A percentile compares a stretch with the other conserved stretches of the same genome.
Conservation (phyloP, 1,284 basidiomycete genomes). For the Puccinia triticina region DNA sequence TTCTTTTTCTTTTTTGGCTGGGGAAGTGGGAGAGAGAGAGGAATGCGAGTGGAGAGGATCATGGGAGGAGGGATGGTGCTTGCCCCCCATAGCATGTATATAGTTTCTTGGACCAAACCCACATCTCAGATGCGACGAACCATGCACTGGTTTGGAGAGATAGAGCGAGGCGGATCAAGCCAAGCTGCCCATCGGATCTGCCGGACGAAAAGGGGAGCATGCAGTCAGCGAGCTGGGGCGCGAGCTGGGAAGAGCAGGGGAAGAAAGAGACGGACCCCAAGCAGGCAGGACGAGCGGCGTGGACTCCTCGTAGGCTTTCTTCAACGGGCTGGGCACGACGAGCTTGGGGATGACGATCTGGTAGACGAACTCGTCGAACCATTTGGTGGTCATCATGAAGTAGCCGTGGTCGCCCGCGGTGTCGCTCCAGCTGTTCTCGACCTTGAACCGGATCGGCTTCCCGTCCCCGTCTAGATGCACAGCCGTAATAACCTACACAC, state of each 20-base stretch:
- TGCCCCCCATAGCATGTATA: too few relatives aligned
- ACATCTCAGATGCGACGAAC: too few relatives aligned
- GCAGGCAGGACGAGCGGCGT: slow-evolving; percentile 72
- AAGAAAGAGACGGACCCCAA: slow-evolving; percentile 64
- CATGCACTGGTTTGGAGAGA: background rate
- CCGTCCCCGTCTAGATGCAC: slow-evolving; percentile 81
- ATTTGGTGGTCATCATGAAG: slow-evolving; percentile 73
- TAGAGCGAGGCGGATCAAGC: slow-evolving; percentile 52
- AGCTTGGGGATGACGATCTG: slow-evolving; percentile 80
- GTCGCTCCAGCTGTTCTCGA: slow-evolving; percentile 95
- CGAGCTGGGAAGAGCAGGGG: background rate
- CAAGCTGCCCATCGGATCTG: slow-evolving; percentile 76
- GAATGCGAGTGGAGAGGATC: too few relatives aligned
- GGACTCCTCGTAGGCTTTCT: slow-evolving; percentile 74
- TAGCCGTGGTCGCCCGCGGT: slow-evolving; percentile 79
- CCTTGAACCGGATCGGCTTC: slow-evolving; percentile 81
- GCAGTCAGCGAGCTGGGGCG: background rate
- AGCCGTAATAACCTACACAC: slow-evolving; percentile 78
- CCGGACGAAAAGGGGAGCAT: background rate
- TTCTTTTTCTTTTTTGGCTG: too few relatives aligned
- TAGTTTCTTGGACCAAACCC: too few relatives aligned
- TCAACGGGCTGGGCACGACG: slow-evolving; percentile 73
- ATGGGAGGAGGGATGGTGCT: too few relatives aligned
- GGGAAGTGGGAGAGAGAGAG: too few relatives aligned
- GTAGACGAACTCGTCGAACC: slow-evolving; percentile 88